Evolutionary conservation across 805 yeast species (phyloP).

Genomic region (Saccharomycopsis fermentans): DNA sequence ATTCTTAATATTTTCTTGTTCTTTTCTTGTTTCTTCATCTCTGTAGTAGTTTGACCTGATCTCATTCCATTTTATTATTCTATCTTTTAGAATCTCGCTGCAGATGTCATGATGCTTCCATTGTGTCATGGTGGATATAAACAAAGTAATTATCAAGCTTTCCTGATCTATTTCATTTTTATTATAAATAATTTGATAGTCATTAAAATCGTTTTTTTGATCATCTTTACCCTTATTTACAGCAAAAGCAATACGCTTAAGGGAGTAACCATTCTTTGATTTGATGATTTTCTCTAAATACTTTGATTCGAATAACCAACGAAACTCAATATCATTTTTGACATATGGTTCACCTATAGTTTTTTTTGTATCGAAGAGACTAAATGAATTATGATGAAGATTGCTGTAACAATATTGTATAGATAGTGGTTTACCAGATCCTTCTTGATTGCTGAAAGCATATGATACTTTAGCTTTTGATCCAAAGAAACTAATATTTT

Average conservation of each 20-base stretch:
- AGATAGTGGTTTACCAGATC: background rate
- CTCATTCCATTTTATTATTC: conserved; percentile 8
- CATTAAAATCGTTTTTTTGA: background rate
- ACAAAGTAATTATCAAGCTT: conserved; percentile 1
- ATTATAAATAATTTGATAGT: conserved; percentile 14
- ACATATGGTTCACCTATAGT: background rate
- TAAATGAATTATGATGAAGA: conserved; percentile 3
- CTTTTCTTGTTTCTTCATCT: background rate
- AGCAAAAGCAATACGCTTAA: conserved; percentile 15
- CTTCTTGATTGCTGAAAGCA: background rate
- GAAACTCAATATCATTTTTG: conserved; percentile 1
- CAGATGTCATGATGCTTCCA: conserved; percentile 7
- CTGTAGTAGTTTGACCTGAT: background rate
- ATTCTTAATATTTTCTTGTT: background rate
- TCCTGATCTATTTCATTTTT: conserved; percentile 4
- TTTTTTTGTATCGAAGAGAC: background rate
- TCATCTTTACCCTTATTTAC: conserved; percentile 4
- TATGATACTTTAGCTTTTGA: background rate
- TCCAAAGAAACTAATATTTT: background rate
- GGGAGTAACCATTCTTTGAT: background rate
- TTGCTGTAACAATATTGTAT: conserved; percentile 3
- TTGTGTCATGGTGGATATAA: conserved; percentile 12
- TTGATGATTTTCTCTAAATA: conserved; percentile 11
- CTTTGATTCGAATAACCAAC: conserved; percentile 12
- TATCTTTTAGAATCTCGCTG: conserved; percentile 1